These are phyloP conservation scores for Cyphellophora europaea DNA, from an alignment of 2,329 filamentous ascomycete species.

Conservation along the genomic window DNA sequence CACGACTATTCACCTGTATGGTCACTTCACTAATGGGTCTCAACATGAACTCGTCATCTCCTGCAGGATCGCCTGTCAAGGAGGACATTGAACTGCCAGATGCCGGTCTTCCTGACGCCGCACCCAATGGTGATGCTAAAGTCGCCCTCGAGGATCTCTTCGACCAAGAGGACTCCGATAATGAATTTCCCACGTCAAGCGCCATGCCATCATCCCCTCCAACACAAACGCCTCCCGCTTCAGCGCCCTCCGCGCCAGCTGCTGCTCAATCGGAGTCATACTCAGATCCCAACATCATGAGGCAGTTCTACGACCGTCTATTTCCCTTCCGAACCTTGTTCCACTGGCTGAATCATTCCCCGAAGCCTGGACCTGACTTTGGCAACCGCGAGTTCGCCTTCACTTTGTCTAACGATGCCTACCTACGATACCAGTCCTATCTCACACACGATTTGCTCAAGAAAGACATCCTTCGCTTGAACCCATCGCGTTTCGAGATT, in stretches of 20 bases:
- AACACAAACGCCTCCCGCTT: constrained; percentile 27
- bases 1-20: no score
- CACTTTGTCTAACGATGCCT: constrained; percentile 84
- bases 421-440: constrained; percentile 83
- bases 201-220: constrained; percentile 24
- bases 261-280: constrained; percentile 6
- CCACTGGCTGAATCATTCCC: constrained; percentile 95
- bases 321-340: constrained; percentile 94
- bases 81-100: constrained; percentile 17
- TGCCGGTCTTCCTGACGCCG: constrained; percentile 7
- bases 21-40: constrained; percentile 12
- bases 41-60: constrained; percentile 19
- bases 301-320: constrained; percentile 87
- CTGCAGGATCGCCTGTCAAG: constrained; percentile 4
- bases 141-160: constrained; percentile 51
- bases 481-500: constrained; percentile 94
- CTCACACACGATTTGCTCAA: constrained; percentile 63
- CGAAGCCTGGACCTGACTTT: constrained; percentile 78
- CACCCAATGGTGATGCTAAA: constrained; percentile 12
- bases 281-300: constrained; percentile 62
- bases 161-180: constrained; percentile 42
- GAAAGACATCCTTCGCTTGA: constrained; percentile 79
- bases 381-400: constrained; percentile 92
- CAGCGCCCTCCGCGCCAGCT: constrained; percentile 29
- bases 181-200: constrained; percentile 47